A percentile compares a stretch with the other conserved stretches of the same genome.
These are phyloP conservation scores for Phtheirospermum japonicum DNA, from an alignment of 257 asterid species.

Conservation along the genomic window DNA sequence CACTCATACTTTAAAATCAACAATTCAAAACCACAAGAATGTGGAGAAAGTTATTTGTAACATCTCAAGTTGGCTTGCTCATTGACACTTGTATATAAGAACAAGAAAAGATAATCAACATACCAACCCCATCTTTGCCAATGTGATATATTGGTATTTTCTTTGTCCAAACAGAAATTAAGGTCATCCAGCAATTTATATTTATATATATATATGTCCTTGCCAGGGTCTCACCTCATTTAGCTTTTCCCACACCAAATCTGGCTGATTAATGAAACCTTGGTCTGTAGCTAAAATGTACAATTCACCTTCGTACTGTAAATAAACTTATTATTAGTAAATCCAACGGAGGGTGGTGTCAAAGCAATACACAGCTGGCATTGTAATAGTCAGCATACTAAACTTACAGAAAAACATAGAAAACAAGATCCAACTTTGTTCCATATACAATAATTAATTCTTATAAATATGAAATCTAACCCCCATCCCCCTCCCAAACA, in stretches of 20 bases:
- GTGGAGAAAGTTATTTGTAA: not conserved
- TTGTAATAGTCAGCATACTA: constrained; percentile 3
- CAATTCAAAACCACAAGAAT: not conserved
- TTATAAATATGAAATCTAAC: too few species aligned
- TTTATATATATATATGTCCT: not conserved
- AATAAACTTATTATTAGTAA: constrained; percentile 31
- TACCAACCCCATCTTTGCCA: constrained; percentile 13
- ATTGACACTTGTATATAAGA: not conserved
- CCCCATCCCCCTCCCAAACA: too few species aligned
- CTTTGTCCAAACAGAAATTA: constrained; percentile 18
- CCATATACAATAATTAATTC: too few species aligned
- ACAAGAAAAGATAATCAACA: constrained; percentile 13
- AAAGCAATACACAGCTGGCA: constrained; percentile 20
- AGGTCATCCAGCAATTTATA: constrained; percentile 13
- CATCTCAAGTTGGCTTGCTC: not conserved
- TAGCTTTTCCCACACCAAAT: constrained; percentile 94
- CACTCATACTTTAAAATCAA: not conserved
- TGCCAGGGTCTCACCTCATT: constrained; percentile 65
- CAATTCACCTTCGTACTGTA: constrained; percentile 89
- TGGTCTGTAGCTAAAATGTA: constrained; percentile 93
- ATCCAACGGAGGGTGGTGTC: not conserved
- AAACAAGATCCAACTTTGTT: too few species aligned
- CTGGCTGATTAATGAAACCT: constrained; percentile 85
- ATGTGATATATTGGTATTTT: constrained; percentile 4
- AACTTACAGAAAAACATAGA: not conserved